phyloP scores from a whole-genome alignment of 108 stramenopile genomes.

The Stephanodiscus minutulus region DNA sequence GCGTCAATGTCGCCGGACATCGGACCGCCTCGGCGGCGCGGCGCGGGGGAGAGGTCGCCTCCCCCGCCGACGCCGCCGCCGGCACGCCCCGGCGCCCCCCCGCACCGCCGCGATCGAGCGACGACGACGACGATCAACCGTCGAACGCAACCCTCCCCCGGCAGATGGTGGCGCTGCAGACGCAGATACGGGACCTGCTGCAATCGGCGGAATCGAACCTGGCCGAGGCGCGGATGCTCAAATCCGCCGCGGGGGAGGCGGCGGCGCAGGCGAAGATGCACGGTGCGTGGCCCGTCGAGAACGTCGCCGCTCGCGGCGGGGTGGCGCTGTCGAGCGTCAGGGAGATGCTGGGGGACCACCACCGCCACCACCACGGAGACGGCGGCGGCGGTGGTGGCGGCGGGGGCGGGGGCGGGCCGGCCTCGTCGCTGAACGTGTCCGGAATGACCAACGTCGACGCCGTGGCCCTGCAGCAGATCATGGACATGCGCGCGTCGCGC shows the following conservation, averaged over 20 bases:
- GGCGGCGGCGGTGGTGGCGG: no score
- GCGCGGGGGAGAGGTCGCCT: conserved; percentile 7
- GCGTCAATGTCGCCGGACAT: not conserved
- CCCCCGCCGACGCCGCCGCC: conserved; percentile 63
- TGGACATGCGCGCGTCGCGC: conserved; percentile 65
- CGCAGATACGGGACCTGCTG: conserved; percentile 27
- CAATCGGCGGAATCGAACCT: conserved; percentile 29
- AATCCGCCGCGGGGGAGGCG: conserved; percentile 30
- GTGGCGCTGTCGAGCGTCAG: conserved; percentile 41
- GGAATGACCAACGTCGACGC: conserved; percentile 38
- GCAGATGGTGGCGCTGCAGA: conserved; percentile 41
- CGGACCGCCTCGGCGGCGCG: not conserved
- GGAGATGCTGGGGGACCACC: conserved; percentile 5
- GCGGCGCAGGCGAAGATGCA: conserved; percentile 53
- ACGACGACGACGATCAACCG: conserved; percentile 1
- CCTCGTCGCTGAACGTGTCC: conserved; percentile 21
- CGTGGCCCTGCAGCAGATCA: conserved; percentile 44
- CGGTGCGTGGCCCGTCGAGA: conserved; percentile 82
- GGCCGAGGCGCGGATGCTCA: conserved; percentile 22
- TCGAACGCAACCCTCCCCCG: conserved; percentile 32
- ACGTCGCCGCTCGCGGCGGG: conserved; percentile 60
- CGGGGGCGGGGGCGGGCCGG: conserved; percentile 9
- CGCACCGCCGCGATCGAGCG: not conserved
- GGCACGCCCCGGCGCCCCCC: conserved; percentile 40
- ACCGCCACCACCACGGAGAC: no score